Evolutionary conservation across 768 basidiomycete genomes (phyloP), one percentile per base, ranked within the genome.

Genomic region (Imleria badia): DNA sequence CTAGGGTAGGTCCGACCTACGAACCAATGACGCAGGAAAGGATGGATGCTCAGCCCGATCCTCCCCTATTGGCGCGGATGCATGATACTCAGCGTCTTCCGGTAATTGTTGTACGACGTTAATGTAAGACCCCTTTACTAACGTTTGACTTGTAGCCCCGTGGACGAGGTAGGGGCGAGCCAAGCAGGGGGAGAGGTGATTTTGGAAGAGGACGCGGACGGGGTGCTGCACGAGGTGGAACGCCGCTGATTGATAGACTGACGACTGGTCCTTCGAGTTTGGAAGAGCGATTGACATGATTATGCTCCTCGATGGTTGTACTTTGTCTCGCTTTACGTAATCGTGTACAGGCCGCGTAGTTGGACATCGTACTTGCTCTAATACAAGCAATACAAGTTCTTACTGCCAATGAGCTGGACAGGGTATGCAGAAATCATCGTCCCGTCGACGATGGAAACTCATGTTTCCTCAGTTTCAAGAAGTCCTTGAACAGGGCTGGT

Each of bases 401-500:
- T 15, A 23, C 30, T 40, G 14, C 20, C 31, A 22, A 81, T 83
- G 81, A 83, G 81, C 58, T 83, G 81, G 81, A 75, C 77, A 64
- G 81, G 81, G 81, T 82, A 62, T 14, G 59, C 46, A 41, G 30
- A 23, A 29, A 26, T 19, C 40, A 6, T 43, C 34, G 34, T 41
- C 26, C 5, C 3, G 23, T 45, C 14, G 31, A 20, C 23, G 9
- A 19, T 19, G 13, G 17, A 14, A 41, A 17, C 51, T 54, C 26
- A 58, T 33, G 8, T 33, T 55, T 39, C 48, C 26, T 34, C 66
- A 92, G 94, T 60, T 87, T 97, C 78, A 96, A 96, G 79, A 97
- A 97, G 77, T 86, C 91, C 5, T 80, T 96, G 47, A 94, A 91
- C 73, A 81, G 95, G 60, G 89, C 91, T 26, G 92, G 93, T 48